These are phyloP conservation scores for Pleurotus platypus DNA, from an alignment of 768 basidiomycete species.

Conservation along the genomic window DNA sequence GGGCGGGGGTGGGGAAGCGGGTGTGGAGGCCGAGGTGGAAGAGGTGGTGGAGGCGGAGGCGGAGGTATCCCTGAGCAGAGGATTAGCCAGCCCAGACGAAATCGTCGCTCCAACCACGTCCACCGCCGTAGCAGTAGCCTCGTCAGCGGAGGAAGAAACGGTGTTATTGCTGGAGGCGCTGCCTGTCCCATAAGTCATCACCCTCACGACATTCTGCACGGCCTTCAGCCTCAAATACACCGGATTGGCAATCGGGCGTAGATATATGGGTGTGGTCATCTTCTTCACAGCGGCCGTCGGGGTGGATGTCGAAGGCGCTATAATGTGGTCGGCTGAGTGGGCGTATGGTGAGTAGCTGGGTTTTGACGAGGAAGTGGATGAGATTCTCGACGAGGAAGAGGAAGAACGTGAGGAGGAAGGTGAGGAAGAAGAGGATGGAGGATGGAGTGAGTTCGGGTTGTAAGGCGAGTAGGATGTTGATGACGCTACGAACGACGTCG, in stretches of 20 bases:
- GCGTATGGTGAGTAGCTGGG: constrained; percentile 3
- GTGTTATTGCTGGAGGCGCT: too few relatives aligned
- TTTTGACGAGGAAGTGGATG: background rate
- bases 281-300: background rate
- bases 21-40: background rate
- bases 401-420: background rate
- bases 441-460: too few relatives aligned
- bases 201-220: constrained; percentile 53
- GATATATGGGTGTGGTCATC: background rate
- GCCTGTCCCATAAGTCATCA: constrained; percentile 44
- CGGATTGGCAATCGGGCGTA: constrained; percentile 60
- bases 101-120: too few relatives aligned
- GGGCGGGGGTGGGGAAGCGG: background rate
- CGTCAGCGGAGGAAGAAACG: too few relatives aligned
- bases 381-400: background rate
- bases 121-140: too few relatives aligned
- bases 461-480: too few relatives aligned
- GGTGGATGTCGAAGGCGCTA: background rate
- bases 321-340: background rate
- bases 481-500: too few relatives aligned
- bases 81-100: too few relatives aligned
- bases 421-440: background rate
- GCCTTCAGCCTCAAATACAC: constrained; percentile 56
- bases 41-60: background rate
- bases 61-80: background rate